Percentiles rank a stretch among this genome's conserved stretches.
Conservation (phyloP, 805 yeast genomes). For the Wickerhamomyces ciferrii region DNA sequence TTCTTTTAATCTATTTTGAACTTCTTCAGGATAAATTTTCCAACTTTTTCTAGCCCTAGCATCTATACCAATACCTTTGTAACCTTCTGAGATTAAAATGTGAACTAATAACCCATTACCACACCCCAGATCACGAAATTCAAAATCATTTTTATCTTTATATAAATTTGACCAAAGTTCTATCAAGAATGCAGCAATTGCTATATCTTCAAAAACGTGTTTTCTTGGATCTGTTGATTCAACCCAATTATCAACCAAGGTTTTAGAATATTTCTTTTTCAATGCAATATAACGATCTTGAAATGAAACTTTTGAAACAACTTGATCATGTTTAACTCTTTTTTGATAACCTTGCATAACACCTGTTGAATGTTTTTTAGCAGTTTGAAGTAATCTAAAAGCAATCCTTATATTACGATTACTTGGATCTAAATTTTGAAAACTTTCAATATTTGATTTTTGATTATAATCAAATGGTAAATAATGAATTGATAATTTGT, state of each 20-base stretch:
- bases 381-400: conserved; percentile 69
- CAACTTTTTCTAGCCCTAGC: conserved; percentile 89
- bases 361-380: conserved; percentile 79
- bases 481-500: conserved; percentile 65
- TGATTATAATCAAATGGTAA: conserved; percentile 45
- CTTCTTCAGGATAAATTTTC: conserved; percentile 65
- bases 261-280: conserved; percentile 76
- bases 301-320: conserved; percentile 76
- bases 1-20: conserved; percentile 55
- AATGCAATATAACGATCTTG: conserved; percentile 77
- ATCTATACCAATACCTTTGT: conserved; percentile 78
- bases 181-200: conserved; percentile 90
- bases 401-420: conserved; percentile 81
- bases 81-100: conserved; percentile 74
- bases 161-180: conserved; percentile 71
- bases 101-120: conserved; percentile 89
- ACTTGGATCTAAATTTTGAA: conserved; percentile 31
- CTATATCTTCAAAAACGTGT: conserved; percentile 94
- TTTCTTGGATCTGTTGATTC: conserved; percentile 93
- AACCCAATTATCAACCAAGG: conserved; percentile 77
- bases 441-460: conserved; percentile 19
- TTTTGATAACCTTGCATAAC: conserved; percentile 81
- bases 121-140: conserved; percentile 89
- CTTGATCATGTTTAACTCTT: conserved; percentile 81
- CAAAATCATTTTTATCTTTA: conserved; percentile 36